Conservation (phyloP, 495 filamentous ascomycete genomes). For the Tetracladium setigerum region DNA sequence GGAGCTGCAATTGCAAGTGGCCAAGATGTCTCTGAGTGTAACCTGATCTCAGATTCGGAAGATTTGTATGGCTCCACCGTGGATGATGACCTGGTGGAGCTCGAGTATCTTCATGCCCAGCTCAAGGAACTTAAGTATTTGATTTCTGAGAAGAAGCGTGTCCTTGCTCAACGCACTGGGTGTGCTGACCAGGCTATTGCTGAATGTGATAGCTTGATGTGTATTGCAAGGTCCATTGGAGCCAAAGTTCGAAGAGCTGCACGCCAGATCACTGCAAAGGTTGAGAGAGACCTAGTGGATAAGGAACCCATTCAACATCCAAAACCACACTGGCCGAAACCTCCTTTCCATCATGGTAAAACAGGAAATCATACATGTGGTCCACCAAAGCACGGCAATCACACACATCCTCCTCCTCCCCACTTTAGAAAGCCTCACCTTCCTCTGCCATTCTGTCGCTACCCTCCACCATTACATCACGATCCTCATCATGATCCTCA, state of each 20-base stretch:
- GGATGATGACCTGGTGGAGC: constrained; percentile 16
- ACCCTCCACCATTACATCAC: constrained; percentile 13
- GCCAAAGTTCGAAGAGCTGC: constrained; percentile 10
- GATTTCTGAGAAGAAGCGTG: constrained; percentile 15
- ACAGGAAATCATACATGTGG: constrained; percentile 10
- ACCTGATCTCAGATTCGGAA: too few species aligned
- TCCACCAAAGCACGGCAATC: constrained; percentile 2
- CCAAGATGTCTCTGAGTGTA: too few species aligned
- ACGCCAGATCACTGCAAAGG: constrained; percentile 8
- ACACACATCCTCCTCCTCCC: constrained; percentile 5
- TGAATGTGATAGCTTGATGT: constrained; percentile 22
- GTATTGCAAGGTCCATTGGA: constrained; percentile 11
- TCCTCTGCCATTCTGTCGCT: constrained; percentile 15
- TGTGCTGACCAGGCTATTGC: constrained; percentile 5
- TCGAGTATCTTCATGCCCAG: constrained; percentile 12
- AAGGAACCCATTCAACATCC: neutral
- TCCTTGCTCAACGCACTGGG: neutral
- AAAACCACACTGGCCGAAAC: constrained; percentile 6
- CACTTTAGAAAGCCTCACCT: constrained; percentile 8
- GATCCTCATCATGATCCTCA: constrained; percentile 3
- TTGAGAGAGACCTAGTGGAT: constrained; percentile 1
- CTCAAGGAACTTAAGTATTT: constrained; percentile 12
- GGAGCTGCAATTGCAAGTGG: too few species aligned
- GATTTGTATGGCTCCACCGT: constrained; percentile 1
- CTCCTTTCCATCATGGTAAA: neutral